Conservation (phyloP, 2,329 filamentous ascomycete species). For the Exophiala sp. region DNA sequence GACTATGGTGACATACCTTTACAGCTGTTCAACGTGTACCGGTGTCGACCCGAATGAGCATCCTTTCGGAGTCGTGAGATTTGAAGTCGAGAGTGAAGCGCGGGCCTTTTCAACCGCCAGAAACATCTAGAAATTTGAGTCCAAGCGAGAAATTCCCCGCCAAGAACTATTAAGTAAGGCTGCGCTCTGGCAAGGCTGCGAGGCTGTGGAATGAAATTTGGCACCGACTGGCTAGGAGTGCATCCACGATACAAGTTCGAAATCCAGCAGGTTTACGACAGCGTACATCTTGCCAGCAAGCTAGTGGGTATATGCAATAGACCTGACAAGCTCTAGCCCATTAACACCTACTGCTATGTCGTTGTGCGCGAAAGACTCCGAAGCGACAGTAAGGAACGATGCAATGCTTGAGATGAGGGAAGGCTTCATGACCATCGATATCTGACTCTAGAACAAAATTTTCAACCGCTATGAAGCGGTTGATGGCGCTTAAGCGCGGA, state of each 20-base stretch:
- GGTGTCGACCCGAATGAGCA: too few relatives aligned
- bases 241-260: too few relatives aligned
- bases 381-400: too few relatives aligned
- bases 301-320: too few relatives aligned
- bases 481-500: not conserved
- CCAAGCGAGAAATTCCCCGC: too few relatives aligned
- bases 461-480: not conserved
- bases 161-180: not conserved
- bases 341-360: too few relatives aligned
- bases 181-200: not conserved
- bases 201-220: not conserved
- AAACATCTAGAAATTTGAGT: conserved; percentile 8
- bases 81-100: conserved; percentile 1
- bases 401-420: too few relatives aligned
- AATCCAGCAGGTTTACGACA: too few relatives aligned
- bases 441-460: not conserved
- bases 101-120: not conserved
- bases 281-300: too few relatives aligned
- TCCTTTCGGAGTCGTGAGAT: conserved; percentile 4
- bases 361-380: too few relatives aligned
- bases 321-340: too few relatives aligned
- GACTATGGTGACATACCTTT: conserved; percentile 2
- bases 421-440: not conserved
- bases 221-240: too few relatives aligned
- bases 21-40: not conserved